A percentile compares a stretch with the other conserved stretches of the same genome.
Conservation (phyloP, 2,329 filamentous ascomycete species). For the Beauveria medogensis region DNA sequence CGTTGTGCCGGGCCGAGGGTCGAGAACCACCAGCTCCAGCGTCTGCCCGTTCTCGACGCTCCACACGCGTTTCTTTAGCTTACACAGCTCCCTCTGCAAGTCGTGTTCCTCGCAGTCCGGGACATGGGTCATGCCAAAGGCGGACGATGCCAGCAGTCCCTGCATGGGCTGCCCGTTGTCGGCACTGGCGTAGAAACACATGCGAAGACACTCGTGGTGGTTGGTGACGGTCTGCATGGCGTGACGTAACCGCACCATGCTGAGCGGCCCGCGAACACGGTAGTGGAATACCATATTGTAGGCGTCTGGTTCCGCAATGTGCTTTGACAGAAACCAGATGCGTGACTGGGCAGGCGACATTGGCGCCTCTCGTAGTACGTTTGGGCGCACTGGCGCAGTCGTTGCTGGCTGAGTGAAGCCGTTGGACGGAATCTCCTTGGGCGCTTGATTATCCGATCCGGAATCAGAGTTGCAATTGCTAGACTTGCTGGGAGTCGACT, state of each 20-base stretch:
- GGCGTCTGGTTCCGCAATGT: conserved; percentile 28
- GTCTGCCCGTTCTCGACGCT: conserved; percentile 26
- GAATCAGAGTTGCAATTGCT: neutral
- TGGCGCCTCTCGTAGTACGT: conserved; percentile 25
- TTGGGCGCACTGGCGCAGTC: conserved; percentile 8
- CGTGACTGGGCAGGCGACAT: conserved; percentile 23
- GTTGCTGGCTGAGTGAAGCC: neutral
- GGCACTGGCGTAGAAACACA: conserved; percentile 18
- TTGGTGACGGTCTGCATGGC: conserved; percentile 24
- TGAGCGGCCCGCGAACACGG: conserved; percentile 25
- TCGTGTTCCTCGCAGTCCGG: conserved; percentile 16
- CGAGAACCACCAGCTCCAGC: conserved; percentile 25
- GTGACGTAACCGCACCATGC: conserved; percentile 20
- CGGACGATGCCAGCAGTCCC: conserved; percentile 18
- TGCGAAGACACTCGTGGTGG: conserved; percentile 28
- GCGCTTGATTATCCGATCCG: neutral
- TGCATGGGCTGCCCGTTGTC: conserved; percentile 16
- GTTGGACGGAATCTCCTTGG: too few relatives aligned
- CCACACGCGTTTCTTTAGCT: conserved; percentile 22
- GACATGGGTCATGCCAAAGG: conserved; percentile 19
- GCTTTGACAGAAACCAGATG: conserved; percentile 31
- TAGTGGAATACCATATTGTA: conserved; percentile 30
- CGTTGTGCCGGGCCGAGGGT: conserved; percentile 19
- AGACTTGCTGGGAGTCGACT: neutral
- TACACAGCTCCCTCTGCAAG: conserved; percentile 23